Conservation (phyloP, 345 rosid genomes). For the Murraya koenigii region DNA sequence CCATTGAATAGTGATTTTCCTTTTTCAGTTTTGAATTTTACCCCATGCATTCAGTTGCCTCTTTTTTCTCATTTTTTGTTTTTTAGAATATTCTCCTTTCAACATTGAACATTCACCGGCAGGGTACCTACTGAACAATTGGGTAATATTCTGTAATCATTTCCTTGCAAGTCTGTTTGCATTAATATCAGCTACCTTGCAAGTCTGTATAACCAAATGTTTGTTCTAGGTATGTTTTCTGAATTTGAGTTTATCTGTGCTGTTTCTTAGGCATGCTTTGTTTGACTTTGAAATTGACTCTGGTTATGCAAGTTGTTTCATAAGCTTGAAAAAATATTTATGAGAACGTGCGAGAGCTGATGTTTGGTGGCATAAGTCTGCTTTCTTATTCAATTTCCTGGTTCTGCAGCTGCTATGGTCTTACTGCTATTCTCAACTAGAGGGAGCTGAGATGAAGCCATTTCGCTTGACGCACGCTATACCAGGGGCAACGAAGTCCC, state of each 20-base stretch:
- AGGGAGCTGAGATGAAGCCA: constrained; percentile 52
- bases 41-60: too few relatives aligned
- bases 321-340: neutral
- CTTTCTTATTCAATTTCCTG: neutral
- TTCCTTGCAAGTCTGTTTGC: neutral
- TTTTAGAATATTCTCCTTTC: neutral
- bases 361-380: neutral
- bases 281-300: neutral
- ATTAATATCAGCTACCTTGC: neutral
- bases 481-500: constrained; percentile 75
- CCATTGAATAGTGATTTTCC: neutral
- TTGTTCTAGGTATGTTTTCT: neutral
- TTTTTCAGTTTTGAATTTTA: too few relatives aligned
- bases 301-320: neutral
- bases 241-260: neutral
- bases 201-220: neutral
- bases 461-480: constrained; percentile 79
- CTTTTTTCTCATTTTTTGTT: too few relatives aligned
- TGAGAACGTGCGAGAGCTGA: neutral
- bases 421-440: constrained; percentile 72
- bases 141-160: too few relatives aligned
- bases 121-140: neutral
- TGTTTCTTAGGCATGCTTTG: neutral
- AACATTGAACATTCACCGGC: neutral
- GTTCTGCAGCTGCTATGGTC: constrained; percentile 83